A percentile compares a stretch with the other conserved stretches of the same genome.
These are phyloP conservation scores for Peribolospora kevripleyi DNA, from an alignment of 768 basidiomycete species.

Conservation along the genomic window DNA sequence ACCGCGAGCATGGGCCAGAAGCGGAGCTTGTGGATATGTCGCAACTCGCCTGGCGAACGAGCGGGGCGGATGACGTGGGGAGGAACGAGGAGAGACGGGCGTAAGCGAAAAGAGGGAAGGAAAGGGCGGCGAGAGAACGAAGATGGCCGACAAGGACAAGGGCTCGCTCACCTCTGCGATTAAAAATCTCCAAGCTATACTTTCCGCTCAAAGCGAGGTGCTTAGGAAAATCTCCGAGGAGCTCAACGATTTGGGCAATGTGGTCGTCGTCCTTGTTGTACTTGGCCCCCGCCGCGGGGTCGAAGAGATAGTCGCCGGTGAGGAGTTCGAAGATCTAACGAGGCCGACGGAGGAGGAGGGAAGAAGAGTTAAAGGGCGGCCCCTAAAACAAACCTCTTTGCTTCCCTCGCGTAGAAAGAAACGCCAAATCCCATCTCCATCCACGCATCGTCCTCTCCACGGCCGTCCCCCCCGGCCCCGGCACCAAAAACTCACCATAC, in stretches of 20 bases:
- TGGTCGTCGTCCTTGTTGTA: constrained; percentile 97
- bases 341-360: too few relatives aligned
- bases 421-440: not conserved
- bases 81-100: not conserved
- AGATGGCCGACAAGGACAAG: not conserved
- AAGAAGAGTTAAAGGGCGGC: too few relatives aligned
- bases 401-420: not conserved
- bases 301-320: constrained; percentile 94
- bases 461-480: not conserved
- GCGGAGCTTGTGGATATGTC: constrained; percentile 79
- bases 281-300: constrained; percentile 77
- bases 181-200: constrained; percentile 86
- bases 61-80: too few relatives aligned
- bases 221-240: constrained; percentile 72
- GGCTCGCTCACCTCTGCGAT: constrained; percentile 48
- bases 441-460: not conserved
- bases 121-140: constrained; percentile 1
- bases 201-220: constrained; percentile 67
- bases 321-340: constrained; percentile 56
- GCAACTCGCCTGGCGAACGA: constrained; percentile 40
- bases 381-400: not conserved
- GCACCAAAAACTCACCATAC: constrained; percentile 37
- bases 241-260: constrained; percentile 91
- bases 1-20: constrained; percentile 54
- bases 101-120: not conserved